These are phyloP conservation scores for Fusarium coffeatum DNA, from an alignment of 2,329 filamentous ascomycete genomes.

Conservation along the genomic window DNA sequence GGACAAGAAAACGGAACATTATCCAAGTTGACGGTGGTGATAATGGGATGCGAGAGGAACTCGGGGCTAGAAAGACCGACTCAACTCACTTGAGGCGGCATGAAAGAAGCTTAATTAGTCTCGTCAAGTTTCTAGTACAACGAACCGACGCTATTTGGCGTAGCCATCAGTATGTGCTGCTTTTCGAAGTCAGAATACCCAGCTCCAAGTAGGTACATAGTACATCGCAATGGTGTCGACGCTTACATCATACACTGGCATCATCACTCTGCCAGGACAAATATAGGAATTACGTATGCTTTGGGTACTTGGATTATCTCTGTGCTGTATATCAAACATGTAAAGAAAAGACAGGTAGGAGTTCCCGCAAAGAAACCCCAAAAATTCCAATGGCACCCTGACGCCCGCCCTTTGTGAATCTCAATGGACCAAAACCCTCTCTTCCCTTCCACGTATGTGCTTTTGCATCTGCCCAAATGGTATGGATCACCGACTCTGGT, in stretches of 20 bases:
- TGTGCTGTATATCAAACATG: constrained; percentile 32
- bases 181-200: no score
- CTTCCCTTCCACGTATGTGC: constrained; percentile 28
- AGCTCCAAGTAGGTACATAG: not conserved
- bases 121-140: not conserved
- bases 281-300: constrained; percentile 2
- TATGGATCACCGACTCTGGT: constrained; percentile 28
- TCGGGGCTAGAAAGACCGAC: not conserved
- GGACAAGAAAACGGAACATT: not conserved
- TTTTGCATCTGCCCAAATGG: constrained; percentile 31
- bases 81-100: not conserved
- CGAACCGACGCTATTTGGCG: not conserved
- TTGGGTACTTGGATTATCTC: constrained; percentile 30
- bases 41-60: not conserved
- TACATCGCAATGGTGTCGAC: not conserved
- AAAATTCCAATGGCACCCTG: constrained; percentile 44
- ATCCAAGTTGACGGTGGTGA: not conserved
- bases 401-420: constrained; percentile 45
- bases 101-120: not conserved
- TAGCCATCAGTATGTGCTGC: not conserved
- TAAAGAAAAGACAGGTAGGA: constrained; percentile 25
- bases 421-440: constrained; percentile 39
- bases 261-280: not conserved
- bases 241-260: not conserved
- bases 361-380: constrained; percentile 29